Base-by-base conservation (phyloP, 352 stramenopile genomes). In the Globisporangium viniferum region DNA sequence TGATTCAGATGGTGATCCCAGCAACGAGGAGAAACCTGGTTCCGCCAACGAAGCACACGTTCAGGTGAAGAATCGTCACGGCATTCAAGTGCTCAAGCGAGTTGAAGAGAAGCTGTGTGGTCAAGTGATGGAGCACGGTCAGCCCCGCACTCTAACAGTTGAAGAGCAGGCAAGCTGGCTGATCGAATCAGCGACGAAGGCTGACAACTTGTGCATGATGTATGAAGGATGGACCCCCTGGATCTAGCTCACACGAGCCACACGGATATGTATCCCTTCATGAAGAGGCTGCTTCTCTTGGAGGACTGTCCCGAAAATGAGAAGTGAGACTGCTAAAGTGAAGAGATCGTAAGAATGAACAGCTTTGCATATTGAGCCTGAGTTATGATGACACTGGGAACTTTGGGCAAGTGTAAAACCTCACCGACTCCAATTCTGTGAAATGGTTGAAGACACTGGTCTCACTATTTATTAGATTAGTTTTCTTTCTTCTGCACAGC, bases 161-260 rank as follows among this genome's bases (percentile, higher is more conserved):
- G 78, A 89, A 24, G 76, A 94, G 58, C 88, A 96, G 67, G 80
- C 86, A n/a, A 77, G 78, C 18, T 96, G 82, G 84, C 72, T 96
- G 5, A 93, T 96, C 53, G 73, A 84, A 18, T 79, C 93, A 49
- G 85, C 88, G 9, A 93, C 87, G 0, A 92, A 84, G 39, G 77
- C 77, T 0, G 87, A 96, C 74, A 96, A 96, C 63, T 72, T 96
- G 5, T 93, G 85, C 49, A 78, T 92, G 59, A 96, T 96, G 88
- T 96, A 96, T 67, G 88, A 96, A 81, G 88, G 88, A 24, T 96
- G 88, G 88, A 96, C 87, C 3, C 87, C 88, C 22, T 96, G 88
- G 88, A 96, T 96, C 63, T 96, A 84, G 31, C 12, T 35, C 5
- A 18, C 9, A 31, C 27, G 24, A 24, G 2, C 8, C 14, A 36